phyloP scores from a whole-genome alignment of 306 rosid species.

The Pyrus betulifolia region DNA sequence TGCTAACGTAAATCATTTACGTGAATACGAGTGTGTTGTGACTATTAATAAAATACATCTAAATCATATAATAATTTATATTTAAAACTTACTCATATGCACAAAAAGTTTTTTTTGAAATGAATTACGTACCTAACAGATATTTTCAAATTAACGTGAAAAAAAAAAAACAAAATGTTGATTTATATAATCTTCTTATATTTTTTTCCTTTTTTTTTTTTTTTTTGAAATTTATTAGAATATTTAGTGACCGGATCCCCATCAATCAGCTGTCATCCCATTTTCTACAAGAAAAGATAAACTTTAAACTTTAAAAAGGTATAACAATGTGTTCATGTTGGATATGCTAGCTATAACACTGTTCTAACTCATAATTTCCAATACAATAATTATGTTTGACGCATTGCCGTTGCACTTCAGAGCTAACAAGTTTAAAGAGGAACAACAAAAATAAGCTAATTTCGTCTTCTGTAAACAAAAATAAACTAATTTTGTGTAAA shows the following conservation, averaged over 20 bases:
- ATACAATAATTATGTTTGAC: conserved; percentile 5
- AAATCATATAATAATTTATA: no score
- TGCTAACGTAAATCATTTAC: no score
- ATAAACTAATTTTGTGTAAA: not conserved
- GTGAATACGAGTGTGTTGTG: no score
- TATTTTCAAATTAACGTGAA: not conserved
- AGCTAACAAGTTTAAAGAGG: not conserved
- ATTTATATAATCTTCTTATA: not conserved
- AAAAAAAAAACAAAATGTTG: not conserved
- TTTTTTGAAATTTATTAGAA: not conserved
- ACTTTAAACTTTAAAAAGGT: not conserved
- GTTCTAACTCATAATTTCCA: not conserved
- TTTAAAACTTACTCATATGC: no score
- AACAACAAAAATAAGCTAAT: not conserved
- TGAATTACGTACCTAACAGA: no score
- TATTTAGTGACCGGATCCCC: not conserved
- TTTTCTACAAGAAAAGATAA: not conserved
- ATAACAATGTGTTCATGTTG: not conserved
- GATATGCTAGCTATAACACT: not conserved
- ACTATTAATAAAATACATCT: no score
- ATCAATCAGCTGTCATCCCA: not conserved
- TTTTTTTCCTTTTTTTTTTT: not conserved
- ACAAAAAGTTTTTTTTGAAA: no score
- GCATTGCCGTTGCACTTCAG: not conserved
- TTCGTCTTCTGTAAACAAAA: not conserved